Evolutionary conservation across 306 rosid genomes (phyloP).

Genomic region (peach (Prunus persica)): Prunus_persica_NCBIv2 NC_034009.1:34596501-34597000

Average conservation of each 20-base stretch:
- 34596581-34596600: too few species aligned
- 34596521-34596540: conserved; percentile 47
- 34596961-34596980: conserved; percentile 15
- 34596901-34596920: neutral
- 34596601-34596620: too few species aligned
- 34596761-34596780: too few species aligned
- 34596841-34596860: conserved; percentile 15
- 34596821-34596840: conserved; percentile 8
- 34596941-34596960: neutral
- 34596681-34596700: neutral
- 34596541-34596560: conserved; percentile 53
- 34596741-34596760: too few species aligned
- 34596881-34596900: conserved; percentile 25
- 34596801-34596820: conserved; percentile 34
- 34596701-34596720: neutral
- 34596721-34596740: too few species aligned
- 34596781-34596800: conserved; percentile 40
- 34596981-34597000: conserved; percentile 3
- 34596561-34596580: neutral
- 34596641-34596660: neutral
- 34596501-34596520: conserved; percentile 48
- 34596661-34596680: neutral
- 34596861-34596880: neutral
- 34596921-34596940: neutral
- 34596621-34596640: too few species aligned